Evolutionary conservation across 1,284 basidiomycete genomes (phyloP).

Genomic region (Porodaedalea pini): DNA sequence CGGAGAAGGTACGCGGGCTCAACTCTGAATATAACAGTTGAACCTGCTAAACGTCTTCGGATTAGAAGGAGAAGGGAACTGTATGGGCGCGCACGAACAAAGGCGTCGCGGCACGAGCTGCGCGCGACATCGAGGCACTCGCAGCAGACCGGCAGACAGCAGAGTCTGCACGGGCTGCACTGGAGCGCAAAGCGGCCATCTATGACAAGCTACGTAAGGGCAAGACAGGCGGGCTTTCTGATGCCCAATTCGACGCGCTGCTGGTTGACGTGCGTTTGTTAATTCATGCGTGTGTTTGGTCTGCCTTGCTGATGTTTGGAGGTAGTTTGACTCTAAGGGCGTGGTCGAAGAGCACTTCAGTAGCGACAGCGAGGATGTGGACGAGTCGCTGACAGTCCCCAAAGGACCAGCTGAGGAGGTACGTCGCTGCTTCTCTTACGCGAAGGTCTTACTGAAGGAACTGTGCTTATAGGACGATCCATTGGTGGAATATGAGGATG

Average conservation of each 20-base stretch:
- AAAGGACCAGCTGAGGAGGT: slow-evolving; percentile 42
- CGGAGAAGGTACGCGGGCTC: slow-evolving; percentile 53
- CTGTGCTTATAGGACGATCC: slow-evolving; percentile 55
- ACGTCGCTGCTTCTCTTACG: slow-evolving; percentile 18
- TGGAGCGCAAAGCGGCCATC: slow-evolving; percentile 78
- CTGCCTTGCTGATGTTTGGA: background rate
- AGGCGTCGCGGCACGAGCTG: slow-evolving; percentile 59
- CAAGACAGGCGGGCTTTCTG: slow-evolving; percentile 73
- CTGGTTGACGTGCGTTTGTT: slow-evolving; percentile 74
- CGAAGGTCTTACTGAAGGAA: background rate
- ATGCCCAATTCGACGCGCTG: slow-evolving; percentile 71
- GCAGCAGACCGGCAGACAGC: slow-evolving; percentile 61
- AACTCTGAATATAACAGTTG: background rate
- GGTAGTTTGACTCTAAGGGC: slow-evolving; percentile 70
- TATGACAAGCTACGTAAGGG: slow-evolving; percentile 82
- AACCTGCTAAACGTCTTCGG: background rate
- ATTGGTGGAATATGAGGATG: slow-evolving; percentile 81
- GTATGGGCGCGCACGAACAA: slow-evolving; percentile 71
- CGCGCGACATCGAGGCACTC: slow-evolving; percentile 65
- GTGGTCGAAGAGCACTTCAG: slow-evolving; percentile 46
- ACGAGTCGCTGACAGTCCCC: slow-evolving; percentile 65
- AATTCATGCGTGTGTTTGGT: background rate
- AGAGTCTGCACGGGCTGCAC: slow-evolving; percentile 59
- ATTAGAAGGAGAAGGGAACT: slow-evolving; percentile 54
- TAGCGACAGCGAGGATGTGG: slow-evolving; percentile 69